Evolutionary conservation across 192 early-diverging fungal genomes (phyloP).

Genomic region (Entomortierella chlamydospora): DNA sequence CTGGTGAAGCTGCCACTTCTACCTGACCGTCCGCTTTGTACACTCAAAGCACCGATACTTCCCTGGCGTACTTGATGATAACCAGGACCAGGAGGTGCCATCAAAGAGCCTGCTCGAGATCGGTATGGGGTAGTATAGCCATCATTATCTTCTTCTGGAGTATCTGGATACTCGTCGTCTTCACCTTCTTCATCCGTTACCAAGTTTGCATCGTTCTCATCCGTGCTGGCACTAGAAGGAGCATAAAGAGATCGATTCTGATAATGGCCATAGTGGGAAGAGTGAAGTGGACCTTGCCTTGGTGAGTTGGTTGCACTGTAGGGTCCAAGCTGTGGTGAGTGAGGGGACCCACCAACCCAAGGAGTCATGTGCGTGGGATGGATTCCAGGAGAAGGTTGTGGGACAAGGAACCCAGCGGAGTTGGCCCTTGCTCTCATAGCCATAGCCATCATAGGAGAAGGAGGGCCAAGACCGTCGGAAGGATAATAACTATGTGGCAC

Average conservation of each 20-base stretch:
- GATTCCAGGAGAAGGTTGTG: slow-evolving; percentile 40
- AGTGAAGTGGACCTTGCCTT: slow-evolving; percentile 28
- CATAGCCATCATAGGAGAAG: slow-evolving; percentile 45
- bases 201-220: slow-evolving; percentile 48
- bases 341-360: slow-evolving; percentile 19
- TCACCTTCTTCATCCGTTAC: slow-evolving; percentile 50
- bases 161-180: slow-evolving; percentile 50
- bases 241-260: slow-evolving; percentile 22
- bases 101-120: slow-evolving; percentile 40
- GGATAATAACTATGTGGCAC: slow-evolving; percentile 9
- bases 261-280: slow-evolving; percentile 36
- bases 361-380: slow-evolving; percentile 37
- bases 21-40: slow-evolving; percentile 27
- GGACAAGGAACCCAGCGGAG: slow-evolving; percentile 41
- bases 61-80: slow-evolving; percentile 30
- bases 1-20: slow-evolving; percentile 50
- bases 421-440: slow-evolving; percentile 50
- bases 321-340: slow-evolving; percentile 32
- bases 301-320: slow-evolving; percentile 21
- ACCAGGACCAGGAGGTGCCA: slow-evolving; percentile 11
- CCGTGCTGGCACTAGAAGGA: slow-evolving; percentile 40
- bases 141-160: slow-evolving; percentile 41
- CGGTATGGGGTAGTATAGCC: slow-evolving; percentile 30
- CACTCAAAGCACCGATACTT: slow-evolving; percentile 23
- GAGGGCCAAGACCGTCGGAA: slow-evolving; percentile 13